These are phyloP conservation scores for Fusarium longipes DNA, from an alignment of 2,329 filamentous ascomycete species.

Conservation along the genomic window DNA sequence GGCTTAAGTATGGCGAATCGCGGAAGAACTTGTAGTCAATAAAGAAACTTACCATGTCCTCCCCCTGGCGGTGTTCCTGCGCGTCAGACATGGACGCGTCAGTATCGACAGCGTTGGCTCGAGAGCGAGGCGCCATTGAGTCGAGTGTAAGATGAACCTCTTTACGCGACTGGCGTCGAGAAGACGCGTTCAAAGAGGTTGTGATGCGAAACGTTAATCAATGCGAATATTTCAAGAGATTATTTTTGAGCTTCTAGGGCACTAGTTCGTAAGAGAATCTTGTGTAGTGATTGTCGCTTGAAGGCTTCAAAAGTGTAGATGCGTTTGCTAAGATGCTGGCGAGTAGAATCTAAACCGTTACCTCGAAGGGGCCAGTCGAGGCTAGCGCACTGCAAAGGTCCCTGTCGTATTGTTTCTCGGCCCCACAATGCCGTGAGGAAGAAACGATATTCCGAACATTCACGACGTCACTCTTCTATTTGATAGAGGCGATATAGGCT, in stretches of 20 bases:
- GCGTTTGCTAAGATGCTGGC: slow-evolving; percentile 49
- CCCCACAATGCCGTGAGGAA: slow-evolving; percentile 42
- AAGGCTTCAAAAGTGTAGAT: slow-evolving; percentile 42
- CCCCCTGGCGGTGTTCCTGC: slow-evolving; percentile 58
- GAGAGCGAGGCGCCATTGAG: slow-evolving; percentile 67
- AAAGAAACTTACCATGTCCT: slow-evolving; percentile 61
- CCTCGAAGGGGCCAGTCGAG: slow-evolving; percentile 50
- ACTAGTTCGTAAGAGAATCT: slow-evolving; percentile 6
- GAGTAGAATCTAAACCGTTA: slow-evolving; percentile 52
- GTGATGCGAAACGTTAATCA: slow-evolving; percentile 18
- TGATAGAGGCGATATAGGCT: too few species aligned
- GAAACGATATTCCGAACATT: slow-evolving; percentile 43
- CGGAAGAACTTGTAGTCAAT: not conserved
- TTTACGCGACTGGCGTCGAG: slow-evolving; percentile 63
- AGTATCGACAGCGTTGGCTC: slow-evolving; percentile 64
- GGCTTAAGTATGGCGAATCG: not conserved
- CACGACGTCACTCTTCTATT: slow-evolving; percentile 43
- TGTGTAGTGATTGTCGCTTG: slow-evolving; percentile 25
- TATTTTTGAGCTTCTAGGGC: not conserved
- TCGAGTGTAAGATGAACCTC: slow-evolving; percentile 52
- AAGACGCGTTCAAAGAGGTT: slow-evolving; percentile 59
- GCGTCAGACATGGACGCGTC: slow-evolving; percentile 74
- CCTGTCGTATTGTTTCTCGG: slow-evolving; percentile 37
- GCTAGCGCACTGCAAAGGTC: slow-evolving; percentile 48
- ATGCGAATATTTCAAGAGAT: slow-evolving; percentile 1